Conservation (phyloP, 2,329 filamentous ascomycete genomes). For the Stachybotrys elegans region DNA sequence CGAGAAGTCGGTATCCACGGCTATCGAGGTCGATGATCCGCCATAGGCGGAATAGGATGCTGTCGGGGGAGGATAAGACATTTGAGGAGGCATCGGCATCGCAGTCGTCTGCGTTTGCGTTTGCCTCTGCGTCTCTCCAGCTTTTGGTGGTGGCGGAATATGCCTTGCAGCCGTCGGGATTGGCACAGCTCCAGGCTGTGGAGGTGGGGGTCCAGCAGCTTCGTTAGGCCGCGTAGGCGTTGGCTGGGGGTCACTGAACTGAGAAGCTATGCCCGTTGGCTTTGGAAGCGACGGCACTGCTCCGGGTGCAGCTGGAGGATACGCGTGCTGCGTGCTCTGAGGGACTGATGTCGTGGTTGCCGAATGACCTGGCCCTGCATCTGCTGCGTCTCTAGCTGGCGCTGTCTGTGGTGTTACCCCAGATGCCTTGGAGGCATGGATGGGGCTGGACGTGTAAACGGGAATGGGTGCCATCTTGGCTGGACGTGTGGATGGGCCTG, state of each 20-base stretch:
- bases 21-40: constrained; percentile 39
- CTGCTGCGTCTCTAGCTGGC: constrained; percentile 14
- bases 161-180: constrained; percentile 26
- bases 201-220: constrained; percentile 40
- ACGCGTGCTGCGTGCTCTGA: not conserved
- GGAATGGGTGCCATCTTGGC: constrained; percentile 55
- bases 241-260: constrained; percentile 31
- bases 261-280: constrained; percentile 32
- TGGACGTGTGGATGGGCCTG: not conserved
- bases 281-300: constrained; percentile 34
- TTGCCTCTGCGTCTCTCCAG: constrained; percentile 36
- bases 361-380: constrained; percentile 24
- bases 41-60: constrained; percentile 35
- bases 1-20: constrained; percentile 24
- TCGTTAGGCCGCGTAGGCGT: constrained; percentile 35
- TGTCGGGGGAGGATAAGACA: constrained; percentile 45
- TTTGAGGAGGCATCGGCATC: constrained; percentile 41
- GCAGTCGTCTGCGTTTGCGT: constrained; percentile 26
- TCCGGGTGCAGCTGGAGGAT: constrained; percentile 18
- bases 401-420: constrained; percentile 43
- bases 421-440: constrained; percentile 50
- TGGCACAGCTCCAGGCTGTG: constrained; percentile 54
- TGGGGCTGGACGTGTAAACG: constrained; percentile 54
- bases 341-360: constrained; percentile 19
- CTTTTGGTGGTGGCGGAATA: constrained; percentile 48